A percentile compares a stretch with the other conserved stretches of the same genome.
Evolutionary conservation across 169 alveolate genomes (phyloP).

Genomic region (Cryptosporidium tyzzeri): DNA sequence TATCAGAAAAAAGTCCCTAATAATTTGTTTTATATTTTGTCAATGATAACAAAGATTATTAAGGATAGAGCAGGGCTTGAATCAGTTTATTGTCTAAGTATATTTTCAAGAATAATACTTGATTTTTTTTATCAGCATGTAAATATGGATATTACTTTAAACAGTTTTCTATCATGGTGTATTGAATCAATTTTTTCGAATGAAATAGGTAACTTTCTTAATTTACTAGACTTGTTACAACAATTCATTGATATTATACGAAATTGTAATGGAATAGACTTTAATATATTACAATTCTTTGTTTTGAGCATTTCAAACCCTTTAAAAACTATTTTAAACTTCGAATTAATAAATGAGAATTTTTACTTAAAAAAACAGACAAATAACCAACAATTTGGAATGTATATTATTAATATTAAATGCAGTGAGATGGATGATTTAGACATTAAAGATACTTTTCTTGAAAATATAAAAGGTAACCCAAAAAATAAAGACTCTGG

Average conservation of each 20-base stretch:
- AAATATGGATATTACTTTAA: conserved; percentile 18
- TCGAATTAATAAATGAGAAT: conserved; percentile 23
- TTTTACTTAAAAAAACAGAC: conserved; percentile 4
- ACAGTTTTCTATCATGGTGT: conserved; percentile 21
- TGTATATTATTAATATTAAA: conserved; percentile 25
- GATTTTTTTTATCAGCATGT: conserved; percentile 47
- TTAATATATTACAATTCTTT: conserved; percentile 39
- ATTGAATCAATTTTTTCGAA: conserved; percentile 7
- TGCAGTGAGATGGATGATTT: conserved; percentile 3
- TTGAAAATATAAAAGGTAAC: neutral
- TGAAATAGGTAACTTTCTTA: conserved; percentile 22
- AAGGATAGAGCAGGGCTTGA: conserved; percentile 13
- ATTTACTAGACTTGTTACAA: conserved; percentile 1
- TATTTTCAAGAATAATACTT: conserved; percentile 21
- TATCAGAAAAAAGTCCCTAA: conserved; percentile 40
- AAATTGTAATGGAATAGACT: neutral
- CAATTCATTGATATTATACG: neutral
- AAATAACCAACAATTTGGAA: conserved; percentile 1
- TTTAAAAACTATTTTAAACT: conserved; percentile 28
- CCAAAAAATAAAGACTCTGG: neutral
- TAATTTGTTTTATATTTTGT: conserved; percentile 42
- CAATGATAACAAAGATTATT: conserved; percentile 5
- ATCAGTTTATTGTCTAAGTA: conserved; percentile 38
- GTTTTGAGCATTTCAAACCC: conserved; percentile 19
- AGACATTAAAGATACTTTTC: neutral